Percentiles rank a stretch among this genome's conserved stretches.
Evolutionary conservation across 108 stramenopile species (phyloP).

Genomic region (Skeletonema menzelii): DNA sequence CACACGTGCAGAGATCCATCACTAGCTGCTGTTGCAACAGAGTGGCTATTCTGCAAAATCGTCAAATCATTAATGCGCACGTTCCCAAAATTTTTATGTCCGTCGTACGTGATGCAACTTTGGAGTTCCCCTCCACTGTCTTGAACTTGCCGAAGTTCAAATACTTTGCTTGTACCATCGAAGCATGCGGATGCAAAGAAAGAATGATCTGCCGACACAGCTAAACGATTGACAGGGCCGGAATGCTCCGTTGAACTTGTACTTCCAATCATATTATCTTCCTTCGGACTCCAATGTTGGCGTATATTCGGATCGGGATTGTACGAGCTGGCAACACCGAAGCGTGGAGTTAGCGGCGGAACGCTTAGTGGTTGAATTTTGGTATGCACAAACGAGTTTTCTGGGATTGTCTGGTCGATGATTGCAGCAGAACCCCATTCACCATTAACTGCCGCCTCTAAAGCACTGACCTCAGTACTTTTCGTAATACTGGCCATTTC

Average conservation of each 20-base stretch:
- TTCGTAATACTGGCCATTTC: conserved; percentile 9
- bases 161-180: conserved; percentile 92
- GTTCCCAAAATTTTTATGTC: conserved; percentile 44
- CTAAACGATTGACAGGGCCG: conserved; percentile 86
- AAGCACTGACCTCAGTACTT: conserved; percentile 35
- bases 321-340: conserved; percentile 40
- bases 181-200: conserved; percentile 92
- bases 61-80: conserved; percentile 84
- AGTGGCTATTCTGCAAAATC: conserved; percentile 89
- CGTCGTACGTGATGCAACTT: conserved; percentile 80
- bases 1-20: conserved; percentile 91
- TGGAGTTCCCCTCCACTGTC: conserved; percentile 74
- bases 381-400: conserved; percentile 58
- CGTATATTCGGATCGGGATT: conserved; percentile 8
- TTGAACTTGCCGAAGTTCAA: conserved; percentile 85
- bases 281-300: conserved; percentile 72
- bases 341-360: conserved; percentile 70
- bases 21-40: conserved; percentile 85
- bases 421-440: conserved; percentile 79
- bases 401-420: conserved; percentile 63
- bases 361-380: conserved; percentile 73
- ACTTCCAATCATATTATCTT: conserved; percentile 78
- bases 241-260: conserved; percentile 74
- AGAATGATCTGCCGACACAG: conserved; percentile 84
- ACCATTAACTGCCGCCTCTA: conserved; percentile 68